Evolutionary conservation across 2,329 filamentous ascomycete species (phyloP), one percentile per base, ranked within the genome.

Genomic region (Colletotrichum sp.): DNA sequence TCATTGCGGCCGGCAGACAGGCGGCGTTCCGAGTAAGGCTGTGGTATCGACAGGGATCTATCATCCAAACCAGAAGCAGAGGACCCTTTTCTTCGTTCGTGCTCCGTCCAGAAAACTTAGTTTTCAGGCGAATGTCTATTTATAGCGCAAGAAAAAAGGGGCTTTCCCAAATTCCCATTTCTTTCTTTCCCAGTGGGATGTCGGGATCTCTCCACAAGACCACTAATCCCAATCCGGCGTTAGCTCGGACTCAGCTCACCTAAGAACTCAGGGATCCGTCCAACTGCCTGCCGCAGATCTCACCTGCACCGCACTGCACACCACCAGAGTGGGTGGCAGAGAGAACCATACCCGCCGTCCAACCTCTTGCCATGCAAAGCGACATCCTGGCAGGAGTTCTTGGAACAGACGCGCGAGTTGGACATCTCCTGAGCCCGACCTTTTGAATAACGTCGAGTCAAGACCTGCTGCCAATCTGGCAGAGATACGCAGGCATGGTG

Each of bases 231-330:
- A 32, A 36, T 66, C 32, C 69, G 62, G 55, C 26, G 21, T 52
- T 70, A 65, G 30, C 30, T 38, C 61, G 30, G 52, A 30, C 13
- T 64, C 60, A 48, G 69, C 62, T 75, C 73, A 68, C 73, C 69
- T 68, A 67, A 75, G 62, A 66, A 73, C 36, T 36, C 55, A 56
- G 61, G 36, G 67, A 52, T 55, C 60, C 21, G 18, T 48, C 43
- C 10, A 48, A 52, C 24, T 15, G 55, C 34, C 56, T 61, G 56
- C 66, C 67, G 56, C 56, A 70, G 66, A 70, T 70, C 67, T 48
- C 28, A 32, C 67, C 30, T 58, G 32, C 34, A 61, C 34, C 5
- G 28, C 34, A 61, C 52, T 24, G 48, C 56, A 62, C 34, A 43
- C 8, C 30, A 62, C 52, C 30, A 55, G 34, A 36, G 34, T 8